A percentile compares a stretch with the other conserved stretches of the same genome.
phyloP scores from a whole-genome alignment of 805 yeast species.

The Kluyveromyces lactis region DNA sequence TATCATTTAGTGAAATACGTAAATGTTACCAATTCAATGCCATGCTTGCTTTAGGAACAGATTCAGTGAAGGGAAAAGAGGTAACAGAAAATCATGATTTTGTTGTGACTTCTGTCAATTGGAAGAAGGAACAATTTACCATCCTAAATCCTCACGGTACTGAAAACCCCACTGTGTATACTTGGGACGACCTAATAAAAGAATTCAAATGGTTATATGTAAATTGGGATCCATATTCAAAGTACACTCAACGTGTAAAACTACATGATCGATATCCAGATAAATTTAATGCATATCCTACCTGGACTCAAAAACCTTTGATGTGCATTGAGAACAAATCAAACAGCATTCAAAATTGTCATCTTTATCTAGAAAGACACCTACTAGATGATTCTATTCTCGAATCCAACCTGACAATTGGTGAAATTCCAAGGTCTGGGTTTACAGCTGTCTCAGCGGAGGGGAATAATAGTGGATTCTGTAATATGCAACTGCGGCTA shows the following conservation, averaged over 20 bases:
- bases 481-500: slow-evolving; percentile 27
- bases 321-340: slow-evolving; percentile 32
- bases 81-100: slow-evolving; percentile 3
- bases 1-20: slow-evolving; percentile 23
- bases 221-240: slow-evolving; percentile 49
- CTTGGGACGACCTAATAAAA: slow-evolving; percentile 25
- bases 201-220: slow-evolving; percentile 48
- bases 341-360: slow-evolving; percentile 26
- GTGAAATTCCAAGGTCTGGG: slow-evolving; percentile 11
- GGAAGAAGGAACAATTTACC: slow-evolving; percentile 18
- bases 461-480: slow-evolving; percentile 32
- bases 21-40: slow-evolving; percentile 13
- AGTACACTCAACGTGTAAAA: slow-evolving; percentile 16
- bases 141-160: slow-evolving; percentile 6
- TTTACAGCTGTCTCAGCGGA: slow-evolving; percentile 12
- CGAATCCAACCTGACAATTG: slow-evolving; percentile 14
- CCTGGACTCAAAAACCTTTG: slow-evolving; percentile 35
- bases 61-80: slow-evolving; percentile 26
- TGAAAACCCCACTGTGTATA: slow-evolving; percentile 14
- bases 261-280: slow-evolving; percentile 26
- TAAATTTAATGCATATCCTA: slow-evolving; percentile 11
- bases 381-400: slow-evolving; percentile 16
- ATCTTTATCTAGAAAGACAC: slow-evolving; percentile 47
- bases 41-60: slow-evolving; percentile 65
- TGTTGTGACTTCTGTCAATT: slow-evolving; percentile 10